phyloP scores from a whole-genome alignment of 1,139 yeast species.

The Torulaspora globosa region DNA sequence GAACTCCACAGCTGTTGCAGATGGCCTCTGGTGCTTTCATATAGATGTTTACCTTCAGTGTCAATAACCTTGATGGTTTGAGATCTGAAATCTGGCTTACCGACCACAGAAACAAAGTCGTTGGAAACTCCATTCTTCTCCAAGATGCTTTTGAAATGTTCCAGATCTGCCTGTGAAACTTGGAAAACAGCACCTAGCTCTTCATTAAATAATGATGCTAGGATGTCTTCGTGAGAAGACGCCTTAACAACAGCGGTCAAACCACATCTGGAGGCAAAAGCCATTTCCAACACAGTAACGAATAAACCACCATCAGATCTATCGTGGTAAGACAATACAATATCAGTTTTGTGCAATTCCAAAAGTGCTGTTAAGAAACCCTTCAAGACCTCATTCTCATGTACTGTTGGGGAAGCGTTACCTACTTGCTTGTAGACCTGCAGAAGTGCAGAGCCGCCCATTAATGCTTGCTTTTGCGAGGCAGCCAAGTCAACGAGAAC shows the following conservation, averaged over 20 bases:
- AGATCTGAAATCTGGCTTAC: conserved; percentile 52
- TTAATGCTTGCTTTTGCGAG: conserved; percentile 46
- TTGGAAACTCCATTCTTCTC: conserved; percentile 54
- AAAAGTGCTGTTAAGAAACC: conserved; percentile 66
- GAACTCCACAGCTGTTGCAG: conserved; percentile 84
- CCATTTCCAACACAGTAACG: conserved; percentile 87
- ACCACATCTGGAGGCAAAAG: conserved; percentile 93
- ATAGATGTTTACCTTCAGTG: conserved; percentile 47
- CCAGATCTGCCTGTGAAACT: conserved; percentile 51
- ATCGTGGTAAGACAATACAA: conserved; percentile 90
- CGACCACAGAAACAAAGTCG: conserved; percentile 58
- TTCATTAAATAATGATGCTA: conserved; percentile 75
- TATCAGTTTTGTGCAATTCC: conserved; percentile 59
- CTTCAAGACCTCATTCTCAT: conserved; percentile 59
- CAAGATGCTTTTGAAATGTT: conserved; percentile 54
- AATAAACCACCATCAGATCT: conserved; percentile 96
- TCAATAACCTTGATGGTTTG: conserved; percentile 51
- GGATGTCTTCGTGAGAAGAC: conserved; percentile 37
- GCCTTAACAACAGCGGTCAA: conserved; percentile 44
- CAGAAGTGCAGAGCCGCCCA: conserved; percentile 94
- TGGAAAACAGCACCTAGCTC: conserved; percentile 98
- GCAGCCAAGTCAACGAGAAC: conserved; percentile 80
- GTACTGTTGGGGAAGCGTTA: conserved; percentile 76
- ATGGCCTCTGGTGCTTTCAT: conserved; percentile 54
- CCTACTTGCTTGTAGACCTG: conserved; percentile 92